Base-by-base conservation (phyloP, 2,329 filamentous ascomycete species). In the Colletotrichum sansevieriae region DNA sequence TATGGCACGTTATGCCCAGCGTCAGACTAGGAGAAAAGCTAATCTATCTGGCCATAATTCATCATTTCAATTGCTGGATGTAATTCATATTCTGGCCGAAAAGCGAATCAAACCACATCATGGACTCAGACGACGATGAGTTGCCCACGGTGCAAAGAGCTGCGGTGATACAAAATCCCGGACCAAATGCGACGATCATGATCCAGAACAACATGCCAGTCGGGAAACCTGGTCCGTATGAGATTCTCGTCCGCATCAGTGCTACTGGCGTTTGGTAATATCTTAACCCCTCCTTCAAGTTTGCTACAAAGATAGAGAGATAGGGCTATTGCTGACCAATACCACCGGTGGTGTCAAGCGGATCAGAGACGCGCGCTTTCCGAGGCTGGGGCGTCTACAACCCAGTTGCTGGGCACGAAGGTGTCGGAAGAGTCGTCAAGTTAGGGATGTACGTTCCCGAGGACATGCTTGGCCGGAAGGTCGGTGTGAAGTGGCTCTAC, bases 401-500 rank as follows among this genome's bases (percentile, higher is more conserved):
- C 39, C 65, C 59, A 2, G 61, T 78, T 4, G 63, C 78, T 1
- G 76, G 77, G 4, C 77, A 79, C 13, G 77, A 79, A 65, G 77
- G 77, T 0, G 70, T 79, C 1, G 77, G 77, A 3, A 72, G 22
- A 0, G 73, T 79, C 1, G 74, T 77, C 2, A 73, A 73, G 18
- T 10, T 79, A 0, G 82, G 82, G 0, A 37, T 75, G 0, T 63
- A 65, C 0, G 81, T 77, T 0, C 64, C 75, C 0, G 7, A 69
- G 0, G 69, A 65, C 0, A 22, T 83, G 3, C 35, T 83, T 4
- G 74, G 74, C 1, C 77, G 77, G 20, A 68, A 79, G 2, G 82
- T 83, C 0, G 82, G 82, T 1, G 76, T 83, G 0, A 83, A 83
- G 67, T 84, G 82, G 82, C 74, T 83, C 0, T 82, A 79, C 69